phyloP scores from a whole-genome alignment of 768 basidiomycete species.

The Terana coerulea region DNA sequence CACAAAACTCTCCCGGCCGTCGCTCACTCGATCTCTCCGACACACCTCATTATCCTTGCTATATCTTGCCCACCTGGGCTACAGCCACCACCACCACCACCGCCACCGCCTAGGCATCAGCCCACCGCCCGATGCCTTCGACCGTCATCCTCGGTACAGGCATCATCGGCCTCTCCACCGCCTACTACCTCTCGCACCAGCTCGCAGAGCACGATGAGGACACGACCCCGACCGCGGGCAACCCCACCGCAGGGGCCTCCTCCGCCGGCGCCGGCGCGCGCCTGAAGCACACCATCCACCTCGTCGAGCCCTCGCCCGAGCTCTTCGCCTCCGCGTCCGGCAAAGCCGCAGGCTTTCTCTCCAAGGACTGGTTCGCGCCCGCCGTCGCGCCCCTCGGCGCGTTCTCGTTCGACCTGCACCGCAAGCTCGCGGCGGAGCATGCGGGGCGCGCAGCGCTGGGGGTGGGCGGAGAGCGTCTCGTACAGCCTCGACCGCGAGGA shows the following conservation, averaged over 20 bases:
- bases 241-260: not conserved
- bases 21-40: too few species aligned
- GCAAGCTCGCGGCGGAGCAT: constrained; percentile 32
- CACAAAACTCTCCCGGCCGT: not conserved
- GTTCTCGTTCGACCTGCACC: constrained; percentile 37
- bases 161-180: constrained; percentile 43
- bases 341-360: constrained; percentile 38
- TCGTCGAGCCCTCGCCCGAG: constrained; percentile 36
- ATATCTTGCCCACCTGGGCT: not conserved
- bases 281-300: constrained; percentile 30
- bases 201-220: constrained; percentile 19
- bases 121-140: constrained; percentile 23
- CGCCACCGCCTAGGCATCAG: not conserved
- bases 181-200: constrained; percentile 36
- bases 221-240: constrained; percentile 3
- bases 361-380: constrained; percentile 37
- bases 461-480: constrained; percentile 31
- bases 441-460: constrained; percentile 36
- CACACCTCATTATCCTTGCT: not conserved
- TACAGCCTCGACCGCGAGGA: constrained; percentile 25
- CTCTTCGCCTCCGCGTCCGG: constrained; percentile 36
- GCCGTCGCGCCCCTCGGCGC: constrained; percentile 28
- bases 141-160: constrained; percentile 45
- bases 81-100: not conserved
- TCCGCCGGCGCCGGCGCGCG: too few species aligned